Conservation (phyloP, 2,329 filamentous ascomycete species). For the Cladosporium austrohemisphaericum region DNA sequence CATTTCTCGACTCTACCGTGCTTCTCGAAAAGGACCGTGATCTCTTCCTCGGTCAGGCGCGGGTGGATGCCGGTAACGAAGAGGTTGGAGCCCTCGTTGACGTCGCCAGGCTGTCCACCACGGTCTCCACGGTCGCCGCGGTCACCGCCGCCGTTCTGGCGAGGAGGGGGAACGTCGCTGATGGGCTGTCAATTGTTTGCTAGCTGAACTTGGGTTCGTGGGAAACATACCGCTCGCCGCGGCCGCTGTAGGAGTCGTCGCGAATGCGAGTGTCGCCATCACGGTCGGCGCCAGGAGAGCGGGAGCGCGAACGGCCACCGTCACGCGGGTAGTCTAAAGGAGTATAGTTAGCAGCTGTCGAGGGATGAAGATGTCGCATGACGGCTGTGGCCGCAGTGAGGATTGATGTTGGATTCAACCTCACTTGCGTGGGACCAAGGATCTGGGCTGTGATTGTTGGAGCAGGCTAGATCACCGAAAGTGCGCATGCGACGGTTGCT, state of each 20-base stretch:
- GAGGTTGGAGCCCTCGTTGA: constrained; percentile 95
- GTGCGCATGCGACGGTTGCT: constrained; percentile 6
- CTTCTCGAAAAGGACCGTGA: constrained; percentile 94
- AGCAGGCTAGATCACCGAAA: constrained; percentile 10
- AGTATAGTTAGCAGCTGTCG: constrained; percentile 16
- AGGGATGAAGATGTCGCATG: neutral
- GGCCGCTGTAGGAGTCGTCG: constrained; percentile 62
- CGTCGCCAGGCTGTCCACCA: constrained; percentile 54
- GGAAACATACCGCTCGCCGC: constrained; percentile 49
- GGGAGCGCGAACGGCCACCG: constrained; percentile 61
- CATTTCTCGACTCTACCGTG: constrained; percentile 98
- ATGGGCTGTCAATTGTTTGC: constrained; percentile 17
- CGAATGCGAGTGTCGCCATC: constrained; percentile 57
- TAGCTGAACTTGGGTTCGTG: constrained; percentile 14
- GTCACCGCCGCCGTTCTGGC: constrained; percentile 17
- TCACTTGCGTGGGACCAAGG: constrained; percentile 10
- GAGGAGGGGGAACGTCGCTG: constrained; percentile 46
- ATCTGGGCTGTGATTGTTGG: constrained; percentile 14
- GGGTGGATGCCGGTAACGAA: constrained; percentile 99
- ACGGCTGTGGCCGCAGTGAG: constrained; percentile 12
- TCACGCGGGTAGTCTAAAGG: constrained; percentile 52
- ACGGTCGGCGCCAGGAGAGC: constrained; percentile 57
- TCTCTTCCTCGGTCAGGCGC: constrained; percentile 81
- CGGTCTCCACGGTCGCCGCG: constrained; percentile 24
- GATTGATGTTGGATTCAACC: constrained; percentile 16